These are phyloP conservation scores for Carex myosuroides DNA, from an alignment of 176 grass and related monocot genomes.

Conservation along the genomic window DNA sequence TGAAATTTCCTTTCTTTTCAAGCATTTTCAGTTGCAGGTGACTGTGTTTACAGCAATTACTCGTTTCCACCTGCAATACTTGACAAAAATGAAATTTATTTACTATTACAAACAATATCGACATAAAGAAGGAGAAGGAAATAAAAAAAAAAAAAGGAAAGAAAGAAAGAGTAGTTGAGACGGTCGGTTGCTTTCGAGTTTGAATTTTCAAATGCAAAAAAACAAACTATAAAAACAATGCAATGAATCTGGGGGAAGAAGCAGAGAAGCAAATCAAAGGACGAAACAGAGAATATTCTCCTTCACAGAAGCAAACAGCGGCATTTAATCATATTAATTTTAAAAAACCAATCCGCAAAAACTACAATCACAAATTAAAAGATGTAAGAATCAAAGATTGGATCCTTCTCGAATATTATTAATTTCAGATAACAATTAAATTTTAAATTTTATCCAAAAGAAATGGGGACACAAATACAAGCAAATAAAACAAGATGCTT, in stretches of 20 bases:
- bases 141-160: not conserved
- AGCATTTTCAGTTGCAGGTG: constrained; percentile 13
- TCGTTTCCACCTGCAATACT: not conserved
- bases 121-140: not conserved
- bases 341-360: not conserved
- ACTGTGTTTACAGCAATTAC: not conserved
- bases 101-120: not conserved
- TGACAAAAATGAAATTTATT: not conserved
- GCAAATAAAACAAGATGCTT: not conserved
- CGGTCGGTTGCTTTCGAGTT: not conserved
- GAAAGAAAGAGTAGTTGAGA: not conserved
- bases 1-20: constrained; percentile 40
- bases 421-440: not conserved
- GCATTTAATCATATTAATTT: not conserved
- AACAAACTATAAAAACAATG: not conserved
- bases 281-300: constrained; percentile 17
- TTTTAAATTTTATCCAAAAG: not conserved
- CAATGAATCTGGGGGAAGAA: not conserved
- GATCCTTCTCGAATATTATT: not conserved
- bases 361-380: constrained; percentile 3
- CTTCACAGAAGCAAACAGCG: not conserved
- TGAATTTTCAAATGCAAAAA: constrained; percentile 1
- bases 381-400: not conserved
- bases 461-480: not conserved
- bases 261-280: constrained; percentile 20